Percentiles rank a stretch among this genome's conserved stretches.
phyloP scores from a whole-genome alignment of 2,329 filamentous ascomycete genomes.

The Xylariaceae sp. region DNA sequence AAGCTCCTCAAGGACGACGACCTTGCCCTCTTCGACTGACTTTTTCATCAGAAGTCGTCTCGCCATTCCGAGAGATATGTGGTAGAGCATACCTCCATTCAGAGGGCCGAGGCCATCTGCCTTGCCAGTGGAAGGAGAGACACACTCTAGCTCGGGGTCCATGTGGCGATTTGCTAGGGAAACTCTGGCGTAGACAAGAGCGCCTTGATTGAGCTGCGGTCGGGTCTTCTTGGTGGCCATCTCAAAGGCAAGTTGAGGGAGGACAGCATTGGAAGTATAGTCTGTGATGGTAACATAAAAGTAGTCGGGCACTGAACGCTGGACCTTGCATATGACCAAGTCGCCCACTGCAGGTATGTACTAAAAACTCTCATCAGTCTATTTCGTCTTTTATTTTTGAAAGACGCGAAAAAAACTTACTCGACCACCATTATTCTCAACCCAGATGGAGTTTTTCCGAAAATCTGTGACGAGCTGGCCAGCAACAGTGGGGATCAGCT shows the following conservation, averaged over 20 bases:
- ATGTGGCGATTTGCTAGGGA: slow-evolving; percentile 73
- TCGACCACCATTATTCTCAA: slow-evolving; percentile 67
- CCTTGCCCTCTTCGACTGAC: slow-evolving; percentile 56
- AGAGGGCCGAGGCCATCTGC: slow-evolving; percentile 82
- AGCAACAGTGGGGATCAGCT: slow-evolving; percentile 64
- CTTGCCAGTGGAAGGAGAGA: slow-evolving; percentile 81
- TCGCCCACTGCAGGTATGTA: slow-evolving; percentile 80
- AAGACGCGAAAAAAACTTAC: slow-evolving; percentile 41
- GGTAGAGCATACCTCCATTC: slow-evolving; percentile 80
- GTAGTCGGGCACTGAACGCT: slow-evolving; percentile 69
- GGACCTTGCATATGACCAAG: slow-evolving; percentile 81
- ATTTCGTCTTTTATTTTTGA: slow-evolving; percentile 3
- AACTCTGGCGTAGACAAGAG: slow-evolving; percentile 86
- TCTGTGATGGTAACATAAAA: slow-evolving; percentile 76
- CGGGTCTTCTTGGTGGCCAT: slow-evolving; percentile 87
- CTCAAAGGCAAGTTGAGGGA: slow-evolving; percentile 91
- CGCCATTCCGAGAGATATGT: slow-evolving; percentile 77
- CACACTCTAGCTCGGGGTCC: slow-evolving; percentile 87
- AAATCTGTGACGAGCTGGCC: slow-evolving; percentile 64
- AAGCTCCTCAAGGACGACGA: slow-evolving; percentile 76
- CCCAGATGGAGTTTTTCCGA: slow-evolving; percentile 73
- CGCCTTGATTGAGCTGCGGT: slow-evolving; percentile 68
- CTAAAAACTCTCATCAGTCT: slow-evolving; percentile 41
- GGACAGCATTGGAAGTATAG: slow-evolving; percentile 59
- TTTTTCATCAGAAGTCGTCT: slow-evolving; percentile 68